Conservation (phyloP, 1,139 yeast genomes). For the Suhomyces coccinellae region DNA sequence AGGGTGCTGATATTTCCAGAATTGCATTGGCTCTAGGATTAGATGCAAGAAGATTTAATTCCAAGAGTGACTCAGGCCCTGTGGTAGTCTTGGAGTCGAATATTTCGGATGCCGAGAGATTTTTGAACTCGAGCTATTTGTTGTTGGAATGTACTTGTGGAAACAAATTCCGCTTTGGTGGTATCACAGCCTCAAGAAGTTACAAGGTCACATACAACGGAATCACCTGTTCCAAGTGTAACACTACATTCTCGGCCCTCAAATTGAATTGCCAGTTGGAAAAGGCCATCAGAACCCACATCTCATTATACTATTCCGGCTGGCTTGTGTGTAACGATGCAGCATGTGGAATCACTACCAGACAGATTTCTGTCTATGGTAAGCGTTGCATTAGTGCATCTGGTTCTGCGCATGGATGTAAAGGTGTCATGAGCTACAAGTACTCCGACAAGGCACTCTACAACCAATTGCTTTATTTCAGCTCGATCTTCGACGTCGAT, state of each 20-base stretch:
- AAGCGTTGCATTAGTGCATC: constrained; percentile 72
- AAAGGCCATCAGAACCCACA: constrained; percentile 62
- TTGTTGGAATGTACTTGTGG: constrained; percentile 66
- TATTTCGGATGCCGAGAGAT: constrained; percentile 79
- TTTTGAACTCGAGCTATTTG: constrained; percentile 61
- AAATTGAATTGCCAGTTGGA: constrained; percentile 74
- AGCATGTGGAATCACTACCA: constrained; percentile 76
- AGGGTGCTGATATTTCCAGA: constrained; percentile 80
- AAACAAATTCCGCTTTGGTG: constrained; percentile 64
- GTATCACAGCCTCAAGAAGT: constrained; percentile 62
- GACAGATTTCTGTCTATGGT: constrained; percentile 90
- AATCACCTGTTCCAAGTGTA: constrained; percentile 66
- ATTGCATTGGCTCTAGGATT: constrained; percentile 78
- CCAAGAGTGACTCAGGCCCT: constrained; percentile 43
- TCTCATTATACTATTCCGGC: constrained; percentile 78
- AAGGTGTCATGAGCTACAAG: constrained; percentile 78
- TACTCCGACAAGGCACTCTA: constrained; percentile 81
- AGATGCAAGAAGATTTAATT: constrained; percentile 64
- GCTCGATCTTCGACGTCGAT: constrained; percentile 78
- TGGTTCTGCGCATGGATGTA: constrained; percentile 68
- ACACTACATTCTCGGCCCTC: constrained; percentile 48
- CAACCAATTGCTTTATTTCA: constrained; percentile 80
- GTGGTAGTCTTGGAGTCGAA: constrained; percentile 75
- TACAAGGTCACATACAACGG: constrained; percentile 68
- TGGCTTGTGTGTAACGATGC: constrained; percentile 84